Conservation (phyloP, 352 stramenopile species). For the Pythium insidiosum region DNA sequence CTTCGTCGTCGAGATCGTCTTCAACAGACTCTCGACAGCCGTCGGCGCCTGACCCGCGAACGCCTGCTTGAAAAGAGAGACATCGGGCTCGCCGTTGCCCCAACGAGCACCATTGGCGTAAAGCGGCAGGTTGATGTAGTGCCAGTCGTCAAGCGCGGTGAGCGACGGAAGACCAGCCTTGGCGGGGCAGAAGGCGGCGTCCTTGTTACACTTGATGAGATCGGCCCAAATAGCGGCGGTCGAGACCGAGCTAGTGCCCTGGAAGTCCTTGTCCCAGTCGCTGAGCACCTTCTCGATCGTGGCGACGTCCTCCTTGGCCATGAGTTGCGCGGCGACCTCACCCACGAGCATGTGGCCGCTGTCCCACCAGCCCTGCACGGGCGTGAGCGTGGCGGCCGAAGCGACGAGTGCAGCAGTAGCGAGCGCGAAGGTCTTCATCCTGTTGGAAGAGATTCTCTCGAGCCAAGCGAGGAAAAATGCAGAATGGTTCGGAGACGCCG, state of each 20-base stretch:
- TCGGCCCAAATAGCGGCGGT: slow-evolving; percentile 28
- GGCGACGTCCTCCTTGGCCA: slow-evolving; percentile 12
- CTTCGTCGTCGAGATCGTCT: slow-evolving; percentile 49
- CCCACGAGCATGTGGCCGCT: slow-evolving; percentile 26
- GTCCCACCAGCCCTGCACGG: slow-evolving; percentile 22
- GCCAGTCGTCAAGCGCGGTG: slow-evolving; percentile 47
- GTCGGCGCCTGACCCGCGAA: slow-evolving; percentile 35
- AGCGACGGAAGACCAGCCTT: slow-evolving; percentile 27
- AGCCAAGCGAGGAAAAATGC: neutral
- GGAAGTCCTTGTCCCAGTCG: slow-evolving; percentile 17
- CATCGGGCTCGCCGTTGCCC: slow-evolving; percentile 24
- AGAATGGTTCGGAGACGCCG: too few species aligned
- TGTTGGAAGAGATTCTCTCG: too few species aligned
- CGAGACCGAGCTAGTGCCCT: slow-evolving; percentile 20
- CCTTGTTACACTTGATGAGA: slow-evolving; percentile 23
- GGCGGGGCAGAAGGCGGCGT: slow-evolving; percentile 9
- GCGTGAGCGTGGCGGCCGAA: slow-evolving; percentile 2
- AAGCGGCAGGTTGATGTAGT: slow-evolving; percentile 61
- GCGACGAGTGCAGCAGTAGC: slow-evolving; percentile 3
- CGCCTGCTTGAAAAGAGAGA: slow-evolving; percentile 42
- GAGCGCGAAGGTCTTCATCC: slow-evolving; percentile 4
- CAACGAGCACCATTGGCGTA: slow-evolving; percentile 38
- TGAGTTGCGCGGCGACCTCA: slow-evolving; percentile 20
- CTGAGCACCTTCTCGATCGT: slow-evolving; percentile 17
- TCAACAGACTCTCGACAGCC: slow-evolving; percentile 35